Evolutionary conservation across 768 basidiomycete species (phyloP).

Genomic region (Hydnomerulius pinastri): DNA sequence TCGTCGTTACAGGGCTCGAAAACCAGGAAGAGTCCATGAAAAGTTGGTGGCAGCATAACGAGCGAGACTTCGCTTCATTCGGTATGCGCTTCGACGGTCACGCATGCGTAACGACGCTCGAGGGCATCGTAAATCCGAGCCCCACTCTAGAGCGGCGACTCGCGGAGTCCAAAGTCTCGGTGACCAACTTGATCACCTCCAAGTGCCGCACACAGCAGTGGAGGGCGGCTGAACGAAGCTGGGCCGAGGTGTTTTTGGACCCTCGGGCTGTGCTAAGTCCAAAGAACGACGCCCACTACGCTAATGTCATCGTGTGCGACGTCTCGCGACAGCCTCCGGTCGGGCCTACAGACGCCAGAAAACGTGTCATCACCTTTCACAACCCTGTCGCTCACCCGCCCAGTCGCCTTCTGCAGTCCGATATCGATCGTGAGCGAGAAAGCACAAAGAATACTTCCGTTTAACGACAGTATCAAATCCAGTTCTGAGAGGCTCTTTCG

Average conservation of each 20-base stretch:
- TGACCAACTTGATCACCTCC: conserved; percentile 21
- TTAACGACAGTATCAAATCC: conserved; percentile 13
- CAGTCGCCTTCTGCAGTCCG: conserved; percentile 24
- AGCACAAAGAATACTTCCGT: conserved; percentile 20
- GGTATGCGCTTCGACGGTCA: conserved; percentile 31
- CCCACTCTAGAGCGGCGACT: conserved; percentile 13
- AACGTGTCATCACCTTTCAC: conserved; percentile 25
- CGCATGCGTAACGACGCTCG: conserved; percentile 36
- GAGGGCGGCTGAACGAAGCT: conserved; percentile 28
- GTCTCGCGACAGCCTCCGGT: background rate
- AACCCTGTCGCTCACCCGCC: conserved; percentile 13
- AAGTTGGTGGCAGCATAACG: conserved; percentile 32
- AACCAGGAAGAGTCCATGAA: conserved; percentile 36
- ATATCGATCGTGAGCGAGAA: conserved; percentile 18
- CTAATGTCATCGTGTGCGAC: conserved; percentile 30
- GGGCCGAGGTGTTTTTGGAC: conserved; percentile 27
- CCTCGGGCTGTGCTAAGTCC: conserved; percentile 26
- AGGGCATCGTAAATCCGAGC: conserved; percentile 2
- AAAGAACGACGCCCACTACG: conserved; percentile 4
- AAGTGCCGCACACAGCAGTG: conserved; percentile 25
- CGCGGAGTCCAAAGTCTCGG: conserved; percentile 22
- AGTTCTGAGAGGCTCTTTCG: conserved; percentile 13
- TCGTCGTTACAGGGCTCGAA: conserved; percentile 46
- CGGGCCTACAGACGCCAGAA: conserved; percentile 4
- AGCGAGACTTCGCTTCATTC: conserved; percentile 18